Conservation (phyloP, 495 filamentous ascomycete genomes). For the Aspergillus asperescens region DNA sequence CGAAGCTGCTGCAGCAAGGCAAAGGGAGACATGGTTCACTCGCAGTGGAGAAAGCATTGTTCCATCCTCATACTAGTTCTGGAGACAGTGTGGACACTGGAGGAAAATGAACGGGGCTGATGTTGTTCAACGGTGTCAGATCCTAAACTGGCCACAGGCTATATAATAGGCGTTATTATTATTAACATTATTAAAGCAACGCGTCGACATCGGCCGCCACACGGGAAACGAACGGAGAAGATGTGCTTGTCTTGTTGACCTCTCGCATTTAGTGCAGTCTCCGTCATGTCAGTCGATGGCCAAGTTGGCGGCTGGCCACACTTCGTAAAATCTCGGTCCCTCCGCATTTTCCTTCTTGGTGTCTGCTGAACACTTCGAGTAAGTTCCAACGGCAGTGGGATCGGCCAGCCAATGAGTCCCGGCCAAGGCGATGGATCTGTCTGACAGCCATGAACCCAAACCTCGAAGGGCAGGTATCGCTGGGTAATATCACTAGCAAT, state of each 20-base stretch:
- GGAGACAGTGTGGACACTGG: neutral
- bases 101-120: slow-evolving; percentile 5
- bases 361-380: slow-evolving; percentile 15
- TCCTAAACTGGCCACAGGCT: slow-evolving; percentile 7
- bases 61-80: neutral
- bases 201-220: slow-evolving; percentile 3
- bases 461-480: slow-evolving; percentile 23
- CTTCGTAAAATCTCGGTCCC: slow-evolving; percentile 1
- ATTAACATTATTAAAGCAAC: too few relatives aligned
- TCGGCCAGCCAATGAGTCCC: slow-evolving; percentile 21
- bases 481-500: slow-evolving; percentile 16
- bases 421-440: slow-evolving; percentile 23
- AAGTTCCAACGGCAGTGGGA: slow-evolving; percentile 21
- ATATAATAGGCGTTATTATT: neutral
- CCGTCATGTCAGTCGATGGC: too few relatives aligned
- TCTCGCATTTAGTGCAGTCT: neutral
- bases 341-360: slow-evolving; percentile 16
- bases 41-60: slow-evolving; percentile 17
- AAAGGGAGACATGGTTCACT: slow-evolving; percentile 22
- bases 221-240: neutral
- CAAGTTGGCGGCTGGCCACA: neutral
- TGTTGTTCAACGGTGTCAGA: slow-evolving; percentile 20
- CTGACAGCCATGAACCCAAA: slow-evolving; percentile 26
- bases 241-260: neutral
- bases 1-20: neutral